Evolutionary conservation across 129 eudicot species (phyloP).

Genomic region (Arctium lappa): DNA sequence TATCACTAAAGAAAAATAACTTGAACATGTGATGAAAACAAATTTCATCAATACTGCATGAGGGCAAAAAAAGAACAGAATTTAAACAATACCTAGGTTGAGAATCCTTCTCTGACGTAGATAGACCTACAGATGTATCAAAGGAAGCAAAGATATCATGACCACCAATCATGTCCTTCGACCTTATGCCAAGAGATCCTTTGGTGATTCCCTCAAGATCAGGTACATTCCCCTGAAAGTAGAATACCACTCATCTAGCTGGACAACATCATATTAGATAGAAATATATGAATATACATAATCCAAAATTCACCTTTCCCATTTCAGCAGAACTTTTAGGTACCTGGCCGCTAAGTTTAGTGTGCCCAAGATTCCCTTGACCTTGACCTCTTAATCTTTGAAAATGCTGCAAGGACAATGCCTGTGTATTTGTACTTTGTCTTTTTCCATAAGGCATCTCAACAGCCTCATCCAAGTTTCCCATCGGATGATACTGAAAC

Average conservation of each 20-base stretch:
- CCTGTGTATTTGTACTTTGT: slow-evolving; percentile 35
- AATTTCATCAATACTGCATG: background rate
- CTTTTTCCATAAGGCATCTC: slow-evolving; percentile 44
- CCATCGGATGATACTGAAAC: slow-evolving; percentile 95
- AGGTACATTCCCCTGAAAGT: slow-evolving; percentile 45
- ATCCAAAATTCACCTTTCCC: slow-evolving; percentile 34
- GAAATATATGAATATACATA: background rate
- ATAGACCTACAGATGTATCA: slow-evolving; percentile 39
- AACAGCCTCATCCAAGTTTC: slow-evolving; percentile 65
- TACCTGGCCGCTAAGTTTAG: slow-evolving; percentile 43
- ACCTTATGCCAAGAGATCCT: slow-evolving; percentile 40
- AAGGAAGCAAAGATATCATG: slow-evolving; percentile 31
- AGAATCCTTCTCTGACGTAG: slow-evolving; percentile 36
- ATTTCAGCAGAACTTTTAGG: slow-evolving; percentile 22
- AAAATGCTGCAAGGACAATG: slow-evolving; percentile 43
- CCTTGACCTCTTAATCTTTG: slow-evolving; percentile 38
- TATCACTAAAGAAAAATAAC: background rate
- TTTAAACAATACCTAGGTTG: slow-evolving; percentile 49
- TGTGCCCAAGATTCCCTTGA: slow-evolving; percentile 34
- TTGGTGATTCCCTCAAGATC: slow-evolving; percentile 44
- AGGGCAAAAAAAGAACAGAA: background rate
- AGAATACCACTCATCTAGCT: slow-evolving; percentile 20
- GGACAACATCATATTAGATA: background rate
- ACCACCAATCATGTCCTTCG: slow-evolving; percentile 50
- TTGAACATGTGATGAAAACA: background rate